A percentile compares a stretch with the other conserved stretches of the same genome.
Conservation (phyloP, 2,329 filamentous ascomycete genomes). For the Nemania abortiva region DNA sequence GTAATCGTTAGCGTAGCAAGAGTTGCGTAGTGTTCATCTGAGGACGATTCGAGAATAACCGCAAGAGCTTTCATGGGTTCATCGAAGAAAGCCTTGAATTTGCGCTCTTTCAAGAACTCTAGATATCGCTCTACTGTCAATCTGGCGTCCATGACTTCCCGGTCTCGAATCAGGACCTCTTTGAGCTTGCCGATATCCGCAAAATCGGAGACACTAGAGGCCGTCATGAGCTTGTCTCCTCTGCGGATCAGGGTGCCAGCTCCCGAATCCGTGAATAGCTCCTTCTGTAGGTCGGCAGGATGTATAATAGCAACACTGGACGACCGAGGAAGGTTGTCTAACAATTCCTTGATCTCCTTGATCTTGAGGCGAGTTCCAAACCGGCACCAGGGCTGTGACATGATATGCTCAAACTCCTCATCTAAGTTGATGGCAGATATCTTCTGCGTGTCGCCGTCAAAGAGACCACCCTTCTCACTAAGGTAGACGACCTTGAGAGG, state of each 20-base stretch:
- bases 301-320: conserved; percentile 98
- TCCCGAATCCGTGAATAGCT: conserved; percentile 95
- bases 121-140: conserved; percentile 90
- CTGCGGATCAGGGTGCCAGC: conserved; percentile 92
- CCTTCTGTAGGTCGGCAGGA: conserved; percentile 93
- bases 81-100: conserved; percentile 95
- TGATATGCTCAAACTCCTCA: conserved; percentile 92
- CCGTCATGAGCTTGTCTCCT: conserved; percentile 87
- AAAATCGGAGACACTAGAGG: conserved; percentile 78
- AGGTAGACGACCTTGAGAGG: conserved; percentile 98
- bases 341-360: conserved; percentile 93
- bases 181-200: conserved; percentile 82
- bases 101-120: conserved; percentile 77
- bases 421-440: conserved; percentile 98
- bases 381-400: conserved; percentile 94
- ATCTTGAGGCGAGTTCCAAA: conserved; percentile 97
- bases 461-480: conserved; percentile 97
- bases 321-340: conserved; percentile 87
- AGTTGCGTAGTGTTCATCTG: conserved; percentile 78
- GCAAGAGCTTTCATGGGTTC: conserved; percentile 93
- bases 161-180: conserved; percentile 83
- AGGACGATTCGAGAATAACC: conserved; percentile 81
- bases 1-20: conserved; percentile 93
- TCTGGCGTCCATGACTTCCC: conserved; percentile 82
- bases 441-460: conserved; percentile 92